Percentiles rank a stretch among this genome's conserved stretches.
Conservation (phyloP, 495 filamentous ascomycete genomes). For the Bathelium albidoporum region DNA sequence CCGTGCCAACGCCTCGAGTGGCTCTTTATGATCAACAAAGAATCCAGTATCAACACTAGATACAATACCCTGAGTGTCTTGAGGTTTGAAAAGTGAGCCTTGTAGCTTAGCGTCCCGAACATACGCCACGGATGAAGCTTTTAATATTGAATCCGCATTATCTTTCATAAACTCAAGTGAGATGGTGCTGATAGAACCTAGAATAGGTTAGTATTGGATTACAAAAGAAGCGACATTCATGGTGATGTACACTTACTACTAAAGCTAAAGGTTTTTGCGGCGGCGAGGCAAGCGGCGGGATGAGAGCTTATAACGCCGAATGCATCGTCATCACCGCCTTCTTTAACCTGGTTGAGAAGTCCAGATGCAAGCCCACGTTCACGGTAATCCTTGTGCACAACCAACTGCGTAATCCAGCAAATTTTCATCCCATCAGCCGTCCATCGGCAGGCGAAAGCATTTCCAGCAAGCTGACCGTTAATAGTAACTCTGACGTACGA, state of each 20-base stretch:
- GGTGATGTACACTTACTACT: too few species aligned
- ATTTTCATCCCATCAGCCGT: neutral
- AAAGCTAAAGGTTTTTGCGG: slow-evolving; percentile 24
- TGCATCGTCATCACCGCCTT: neutral
- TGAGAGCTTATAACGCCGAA: slow-evolving; percentile 19
- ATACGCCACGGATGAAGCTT: neutral
- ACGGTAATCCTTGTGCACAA: neutral
- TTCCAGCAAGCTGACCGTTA: neutral
- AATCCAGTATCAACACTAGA: neutral
- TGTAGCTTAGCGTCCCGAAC: neutral
- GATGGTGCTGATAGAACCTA: slow-evolving; percentile 2
- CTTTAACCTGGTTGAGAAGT: neutral
- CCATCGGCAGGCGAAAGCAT: neutral
- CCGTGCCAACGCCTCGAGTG: neutral
- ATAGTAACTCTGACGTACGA: neutral
- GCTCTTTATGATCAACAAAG: neutral
- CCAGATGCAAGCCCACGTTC: neutral
- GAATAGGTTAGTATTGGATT: too few species aligned
- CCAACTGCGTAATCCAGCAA: neutral
- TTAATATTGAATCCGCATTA: neutral
- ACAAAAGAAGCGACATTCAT: too few species aligned
- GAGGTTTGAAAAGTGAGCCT: neutral
- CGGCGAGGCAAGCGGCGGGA: slow-evolving; percentile 24
- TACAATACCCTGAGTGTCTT: neutral
- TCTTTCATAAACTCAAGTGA: neutral